These are phyloP conservation scores for Phytophthora boehmeriae DNA, from an alignment of 352 stramenopile genomes.

Conservation along the genomic window DNA sequence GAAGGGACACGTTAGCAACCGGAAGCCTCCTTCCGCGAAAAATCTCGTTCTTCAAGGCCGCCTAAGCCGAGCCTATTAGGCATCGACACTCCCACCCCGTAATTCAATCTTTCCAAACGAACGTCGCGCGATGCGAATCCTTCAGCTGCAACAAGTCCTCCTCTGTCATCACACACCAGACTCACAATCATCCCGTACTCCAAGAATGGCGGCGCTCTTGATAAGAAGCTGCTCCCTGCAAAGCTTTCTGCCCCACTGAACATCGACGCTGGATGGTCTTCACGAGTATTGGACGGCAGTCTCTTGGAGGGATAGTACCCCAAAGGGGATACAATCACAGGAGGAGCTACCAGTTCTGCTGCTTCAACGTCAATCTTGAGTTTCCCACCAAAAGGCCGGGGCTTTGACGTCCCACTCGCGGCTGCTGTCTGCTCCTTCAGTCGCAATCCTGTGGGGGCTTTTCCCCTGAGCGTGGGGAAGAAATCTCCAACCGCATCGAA, in stretches of 20 bases:
- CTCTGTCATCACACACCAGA: constrained; percentile 63
- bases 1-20: constrained; percentile 56
- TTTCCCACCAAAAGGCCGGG: constrained; percentile 27
- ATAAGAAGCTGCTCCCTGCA: constrained; percentile 9
- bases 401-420: constrained; percentile 4
- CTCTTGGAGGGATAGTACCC: constrained; percentile 57
- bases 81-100: constrained; percentile 21
- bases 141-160: constrained; percentile 56
- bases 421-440: constrained; percentile 13
- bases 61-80: constrained; percentile 56
- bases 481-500: too few relatives aligned
- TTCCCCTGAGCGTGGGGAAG: background rate
- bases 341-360: constrained; percentile 28
- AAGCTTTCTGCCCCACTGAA: constrained; percentile 37
- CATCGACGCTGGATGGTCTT: constrained; percentile 40
- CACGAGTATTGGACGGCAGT: constrained; percentile 30
- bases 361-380: constrained; percentile 58
- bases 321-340: constrained; percentile 46
- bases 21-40: constrained; percentile 41
- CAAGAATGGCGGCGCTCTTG: constrained; percentile 48
- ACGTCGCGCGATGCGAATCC: constrained; percentile 63
- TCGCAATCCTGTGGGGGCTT: background rate
- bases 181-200: constrained; percentile 77
- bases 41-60: constrained; percentile 46
- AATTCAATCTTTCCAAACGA: constrained; percentile 59